These are phyloP conservation scores for Lactarius indigo DNA, from an alignment of 768 basidiomycete species.

Conservation along the genomic window DNA sequence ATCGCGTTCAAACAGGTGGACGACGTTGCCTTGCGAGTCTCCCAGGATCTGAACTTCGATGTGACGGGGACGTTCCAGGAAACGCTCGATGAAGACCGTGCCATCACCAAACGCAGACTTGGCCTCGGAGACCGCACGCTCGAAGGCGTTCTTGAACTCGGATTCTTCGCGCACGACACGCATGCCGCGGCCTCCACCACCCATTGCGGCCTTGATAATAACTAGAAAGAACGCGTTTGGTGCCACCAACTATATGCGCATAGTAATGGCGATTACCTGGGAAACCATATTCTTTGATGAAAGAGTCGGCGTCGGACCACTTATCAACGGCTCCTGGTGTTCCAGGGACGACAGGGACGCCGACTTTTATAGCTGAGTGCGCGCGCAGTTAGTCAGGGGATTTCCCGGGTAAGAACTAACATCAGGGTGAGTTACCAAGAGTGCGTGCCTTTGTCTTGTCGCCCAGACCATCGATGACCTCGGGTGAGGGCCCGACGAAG, in stretches of 20 bases:
- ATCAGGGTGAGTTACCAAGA: slow-evolving; percentile 50
- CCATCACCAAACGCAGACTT: slow-evolving; percentile 97
- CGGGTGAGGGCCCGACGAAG: slow-evolving; percentile 93
- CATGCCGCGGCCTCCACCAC: slow-evolving; percentile 98
- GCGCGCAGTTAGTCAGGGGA: slow-evolving; percentile 7
- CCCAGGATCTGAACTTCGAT: slow-evolving; percentile 97
- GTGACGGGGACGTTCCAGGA: slow-evolving; percentile 93
- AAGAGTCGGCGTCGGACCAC: slow-evolving; percentile 77
- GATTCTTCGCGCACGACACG: slow-evolving; percentile 94
- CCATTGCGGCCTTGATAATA: slow-evolving; percentile 99
- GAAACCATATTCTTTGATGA: slow-evolving; percentile 95
- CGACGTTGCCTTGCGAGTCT: slow-evolving; percentile 87
- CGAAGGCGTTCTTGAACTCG: slow-evolving; percentile 84
- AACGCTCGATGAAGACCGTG: slow-evolving; percentile 98
- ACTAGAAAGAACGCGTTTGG: slow-evolving; percentile 43
- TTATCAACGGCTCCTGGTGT: slow-evolving; percentile 89
- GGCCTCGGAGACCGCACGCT: slow-evolving; percentile 92
- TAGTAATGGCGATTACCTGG: slow-evolving; percentile 49
- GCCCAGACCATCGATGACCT: slow-evolving; percentile 95
- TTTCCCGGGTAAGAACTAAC: slow-evolving; percentile 14
- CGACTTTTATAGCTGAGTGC: slow-evolving; percentile 72
- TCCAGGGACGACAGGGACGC: slow-evolving; percentile 96
- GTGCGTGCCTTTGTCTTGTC: slow-evolving; percentile 98
- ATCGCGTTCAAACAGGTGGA: slow-evolving; percentile 98
- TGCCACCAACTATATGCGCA: slow-evolving; percentile 13